Conservation (phyloP, 2,329 filamentous ascomycete species). For the Neobulgaria alba region DNA sequence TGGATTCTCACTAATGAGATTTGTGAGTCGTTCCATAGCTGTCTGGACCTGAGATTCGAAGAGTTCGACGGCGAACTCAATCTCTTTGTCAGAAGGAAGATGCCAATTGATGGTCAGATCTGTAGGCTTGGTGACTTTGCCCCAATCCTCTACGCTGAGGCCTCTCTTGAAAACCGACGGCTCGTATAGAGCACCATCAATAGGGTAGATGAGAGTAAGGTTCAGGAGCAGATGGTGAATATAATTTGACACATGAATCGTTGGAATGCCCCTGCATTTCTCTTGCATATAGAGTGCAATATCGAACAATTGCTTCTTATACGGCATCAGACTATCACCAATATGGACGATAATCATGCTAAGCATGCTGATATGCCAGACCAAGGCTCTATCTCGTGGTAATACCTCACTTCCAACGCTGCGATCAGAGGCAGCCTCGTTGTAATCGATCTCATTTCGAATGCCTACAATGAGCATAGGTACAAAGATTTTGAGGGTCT, state of each 20-base stretch:
- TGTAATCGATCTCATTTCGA: constrained; percentile 92
- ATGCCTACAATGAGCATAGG: constrained; percentile 88
- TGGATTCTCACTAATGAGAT: constrained; percentile 73
- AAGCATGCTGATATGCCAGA: constrained; percentile 95
- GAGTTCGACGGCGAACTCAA: constrained; percentile 81
- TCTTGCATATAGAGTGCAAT: constrained; percentile 96
- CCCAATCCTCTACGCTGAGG: constrained; percentile 75
- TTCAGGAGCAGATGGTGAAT: constrained; percentile 95
- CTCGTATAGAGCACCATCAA: constrained; percentile 84
- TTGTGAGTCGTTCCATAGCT: constrained; percentile 65
- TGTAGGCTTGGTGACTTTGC: constrained; percentile 62
- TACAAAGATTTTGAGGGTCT: constrained; percentile 82
- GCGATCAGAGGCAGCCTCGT: constrained; percentile 87
- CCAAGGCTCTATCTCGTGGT: constrained; percentile 81
- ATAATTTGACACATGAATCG: constrained; percentile 94
- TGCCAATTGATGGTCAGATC: constrained; percentile 88
- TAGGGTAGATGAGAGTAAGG: constrained; percentile 85
- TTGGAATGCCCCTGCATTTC: constrained; percentile 86
- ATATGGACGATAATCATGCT: constrained; percentile 98
- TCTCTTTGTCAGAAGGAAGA: constrained; percentile 67
- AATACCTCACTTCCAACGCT: constrained; percentile 91
- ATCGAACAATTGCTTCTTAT: constrained; percentile 80
- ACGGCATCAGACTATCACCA: constrained; percentile 78
- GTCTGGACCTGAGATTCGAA: constrained; percentile 77
- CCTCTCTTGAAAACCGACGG: constrained; percentile 63